Evolutionary conservation across 2,329 filamentous ascomycete species (phyloP), one percentile per base, ranked within the genome.

Genomic region (Hypoxylon sp.): DNA sequence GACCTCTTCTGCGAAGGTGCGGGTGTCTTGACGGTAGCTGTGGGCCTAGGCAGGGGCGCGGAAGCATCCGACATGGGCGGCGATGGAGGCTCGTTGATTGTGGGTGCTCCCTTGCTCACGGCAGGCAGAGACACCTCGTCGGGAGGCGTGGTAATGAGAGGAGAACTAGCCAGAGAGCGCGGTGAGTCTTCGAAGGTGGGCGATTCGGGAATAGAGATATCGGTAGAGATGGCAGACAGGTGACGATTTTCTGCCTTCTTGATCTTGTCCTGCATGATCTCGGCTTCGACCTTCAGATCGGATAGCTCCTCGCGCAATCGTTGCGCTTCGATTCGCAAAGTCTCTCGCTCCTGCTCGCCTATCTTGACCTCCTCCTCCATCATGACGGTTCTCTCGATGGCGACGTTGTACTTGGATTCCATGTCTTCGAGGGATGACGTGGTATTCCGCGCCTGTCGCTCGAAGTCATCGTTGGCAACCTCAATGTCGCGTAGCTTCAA

Each of bases 401-500:
- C 85, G 48, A 95, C 84, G 70, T 97, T 97, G 73, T 94, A 97
- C 73, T 97, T 99, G 57, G 89, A 93, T 74, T 99, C 94, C 71
- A 99, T 80, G 68, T 99, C 94, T 74, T 99, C 94, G 56, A 97
- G 83, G 40, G 93, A 97, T 32, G 92, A 97, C 25, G 91, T 92
- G 19, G 93, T 97, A 72, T 97, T 94, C 63, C 94, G 87, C 62
- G 94, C 93, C 75, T 97, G 93, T 61, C 91, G 87, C 77, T 99
- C 94, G 69, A 93, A 97, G 72, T 99, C 94, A 78, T 99, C 94
- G 75, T 97, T 99, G 69, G 90, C 91, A 46, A 99, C 94, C 73
- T 99, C 94, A 63, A 93, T 96, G 71, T 99, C 94, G 62, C 94
- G 87, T 50, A 99, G 77, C 72, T 83, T 90, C 57, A 96, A 78